phyloP scores from a whole-genome alignment of 495 filamentous ascomycete genomes.

The Talaromyces liani region DNA sequence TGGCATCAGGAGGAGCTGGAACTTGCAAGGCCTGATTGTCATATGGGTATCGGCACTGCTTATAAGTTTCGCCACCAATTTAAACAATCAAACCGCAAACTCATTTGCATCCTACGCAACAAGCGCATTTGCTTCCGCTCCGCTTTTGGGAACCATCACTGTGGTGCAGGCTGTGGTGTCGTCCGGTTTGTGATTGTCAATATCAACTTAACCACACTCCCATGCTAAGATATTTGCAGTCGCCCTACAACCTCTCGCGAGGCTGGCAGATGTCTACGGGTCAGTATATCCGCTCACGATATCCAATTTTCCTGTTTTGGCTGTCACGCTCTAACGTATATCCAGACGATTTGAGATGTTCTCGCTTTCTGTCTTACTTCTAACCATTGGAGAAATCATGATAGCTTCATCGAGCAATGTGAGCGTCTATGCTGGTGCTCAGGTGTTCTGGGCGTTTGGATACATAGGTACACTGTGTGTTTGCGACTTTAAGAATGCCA shows the following conservation, averaged over 20 bases:
- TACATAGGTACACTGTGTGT: neutral
- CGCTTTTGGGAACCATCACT: conserved; percentile 3
- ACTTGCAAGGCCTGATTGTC: neutral
- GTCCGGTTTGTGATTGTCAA: neutral
- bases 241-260: conserved; percentile 5
- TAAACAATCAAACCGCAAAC: conserved; percentile 4
- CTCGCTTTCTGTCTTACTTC: conserved; percentile 1
- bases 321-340: neutral
- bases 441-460: conserved; percentile 3
- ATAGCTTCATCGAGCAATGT: conserved; percentile 5
- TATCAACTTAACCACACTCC: neutral
- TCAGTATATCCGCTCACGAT: neutral
- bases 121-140: neutral
- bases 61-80: conserved; percentile 4
- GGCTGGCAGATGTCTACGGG: conserved; percentile 6
- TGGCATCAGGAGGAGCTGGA: conserved; percentile 2
- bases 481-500: neutral
- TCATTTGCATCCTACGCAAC: conserved; percentile 5
- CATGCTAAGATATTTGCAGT: conserved; percentile 2
- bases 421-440: conserved; percentile 3
- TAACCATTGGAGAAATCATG: conserved; percentile 7
- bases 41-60: conserved; percentile 7
- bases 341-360: conserved; percentile 5
- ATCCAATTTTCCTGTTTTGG: neutral
- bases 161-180: conserved; percentile 6